Conservation (phyloP, 2,329 filamentous ascomycete genomes). For the Phoma sp. region DNA sequence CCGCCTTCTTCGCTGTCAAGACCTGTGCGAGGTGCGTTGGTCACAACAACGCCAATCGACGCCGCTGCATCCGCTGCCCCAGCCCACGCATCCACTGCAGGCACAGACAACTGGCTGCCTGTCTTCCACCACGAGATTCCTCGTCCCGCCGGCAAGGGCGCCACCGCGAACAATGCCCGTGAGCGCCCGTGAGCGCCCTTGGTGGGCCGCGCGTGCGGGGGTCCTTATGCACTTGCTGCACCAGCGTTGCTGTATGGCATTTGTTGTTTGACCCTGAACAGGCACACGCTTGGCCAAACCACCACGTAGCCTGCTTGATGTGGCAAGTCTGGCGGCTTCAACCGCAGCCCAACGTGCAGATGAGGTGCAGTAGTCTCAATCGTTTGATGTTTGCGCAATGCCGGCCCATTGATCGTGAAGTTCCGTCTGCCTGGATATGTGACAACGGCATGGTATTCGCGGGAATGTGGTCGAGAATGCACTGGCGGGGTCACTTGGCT, state of each 20-base stretch:
- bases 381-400: too few relatives aligned
- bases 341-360: too few relatives aligned
- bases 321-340: too few relatives aligned
- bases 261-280: not conserved
- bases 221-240: not conserved
- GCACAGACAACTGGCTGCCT: conserved; percentile 3
- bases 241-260: not conserved
- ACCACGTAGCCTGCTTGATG: too few relatives aligned
- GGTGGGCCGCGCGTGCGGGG: not conserved
- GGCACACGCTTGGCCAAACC: too few relatives aligned
- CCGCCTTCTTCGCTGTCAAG: conserved; percentile 21
- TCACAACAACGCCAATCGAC: conserved; percentile 10
- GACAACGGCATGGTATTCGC: too few relatives aligned
- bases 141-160: conserved; percentile 9
- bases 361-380: too few relatives aligned
- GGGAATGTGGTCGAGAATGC: too few relatives aligned
- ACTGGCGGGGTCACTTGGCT: too few relatives aligned
- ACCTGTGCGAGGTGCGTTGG: conserved; percentile 17
- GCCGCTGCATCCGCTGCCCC: too few relatives aligned
- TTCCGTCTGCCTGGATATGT: too few relatives aligned
- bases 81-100: not conserved
- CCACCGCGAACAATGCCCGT: conserved; percentile 5
- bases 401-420: too few relatives aligned
- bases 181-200: not conserved
- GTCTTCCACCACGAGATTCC: conserved; percentile 1